Conservation (phyloP, 2,329 filamentous ascomycete species). For the Hypoxylon rubiginosum region DNA sequence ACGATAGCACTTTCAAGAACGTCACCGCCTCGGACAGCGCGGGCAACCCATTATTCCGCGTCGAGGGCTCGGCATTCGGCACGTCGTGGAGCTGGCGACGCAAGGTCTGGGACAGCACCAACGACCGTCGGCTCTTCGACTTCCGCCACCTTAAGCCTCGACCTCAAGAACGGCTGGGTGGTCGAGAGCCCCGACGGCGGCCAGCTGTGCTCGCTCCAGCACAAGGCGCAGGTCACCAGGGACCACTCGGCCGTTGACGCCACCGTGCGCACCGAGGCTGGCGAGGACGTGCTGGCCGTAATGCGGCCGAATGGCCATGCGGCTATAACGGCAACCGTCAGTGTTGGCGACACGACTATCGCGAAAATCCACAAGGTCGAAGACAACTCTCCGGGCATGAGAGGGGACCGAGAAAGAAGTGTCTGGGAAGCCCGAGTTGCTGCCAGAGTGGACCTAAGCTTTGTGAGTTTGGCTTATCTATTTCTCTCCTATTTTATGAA, state of each 20-base stretch:
- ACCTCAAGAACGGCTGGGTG: constrained; percentile 40
- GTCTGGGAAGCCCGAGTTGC: constrained; percentile 27
- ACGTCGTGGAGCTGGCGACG: constrained; percentile 41
- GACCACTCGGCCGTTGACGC: constrained; percentile 30
- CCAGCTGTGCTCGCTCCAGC: constrained; percentile 31
- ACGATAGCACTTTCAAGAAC: constrained; percentile 25
- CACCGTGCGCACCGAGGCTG: constrained; percentile 29
- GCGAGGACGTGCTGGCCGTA: constrained; percentile 32
- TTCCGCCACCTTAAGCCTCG: constrained; percentile 37
- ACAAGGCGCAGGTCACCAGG: constrained; percentile 27
- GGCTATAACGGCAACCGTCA: neutral
- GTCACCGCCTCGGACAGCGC: constrained; percentile 10
- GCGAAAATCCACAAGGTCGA: constrained; percentile 24
- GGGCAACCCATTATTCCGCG: constrained; percentile 22
- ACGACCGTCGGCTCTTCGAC: constrained; percentile 30
- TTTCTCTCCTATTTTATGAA: neutral
- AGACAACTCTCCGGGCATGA: constrained; percentile 2
- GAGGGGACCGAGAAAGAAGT: constrained; percentile 9
- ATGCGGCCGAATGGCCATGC: constrained; percentile 20
- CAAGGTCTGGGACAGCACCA: constrained; percentile 28
- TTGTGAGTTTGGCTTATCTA: constrained; percentile 13
- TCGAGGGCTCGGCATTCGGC: constrained; percentile 26
- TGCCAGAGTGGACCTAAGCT: constrained; percentile 22
- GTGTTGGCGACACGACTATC: constrained; percentile 4
- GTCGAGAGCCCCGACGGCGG: constrained; percentile 25